Evolutionary conservation across 1,139 yeast genomes (phyloP).

Genomic region (Debaryomyces robertsiae): DNA sequence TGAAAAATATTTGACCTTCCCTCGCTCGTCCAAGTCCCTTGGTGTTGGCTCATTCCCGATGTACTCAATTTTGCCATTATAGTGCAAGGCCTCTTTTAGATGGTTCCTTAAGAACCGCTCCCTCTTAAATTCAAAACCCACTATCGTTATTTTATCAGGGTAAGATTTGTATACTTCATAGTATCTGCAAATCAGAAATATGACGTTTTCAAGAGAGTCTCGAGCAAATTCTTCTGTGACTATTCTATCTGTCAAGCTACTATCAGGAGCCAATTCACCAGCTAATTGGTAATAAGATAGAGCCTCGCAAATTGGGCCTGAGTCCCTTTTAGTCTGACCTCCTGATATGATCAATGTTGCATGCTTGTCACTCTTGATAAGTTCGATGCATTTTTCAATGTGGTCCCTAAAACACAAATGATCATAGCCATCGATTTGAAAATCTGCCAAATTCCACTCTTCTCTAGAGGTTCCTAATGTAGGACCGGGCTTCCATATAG

Average conservation of each 20-base stretch:
- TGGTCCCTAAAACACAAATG: slow-evolving; percentile 71
- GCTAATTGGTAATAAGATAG: slow-evolving; percentile 54
- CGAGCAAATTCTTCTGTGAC: slow-evolving; percentile 70
- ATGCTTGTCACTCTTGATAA: slow-evolving; percentile 30
- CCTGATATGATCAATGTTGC: slow-evolving; percentile 62
- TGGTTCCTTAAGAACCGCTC: slow-evolving; percentile 60
- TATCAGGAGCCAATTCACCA: slow-evolving; percentile 14
- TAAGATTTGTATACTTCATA: slow-evolving; percentile 47
- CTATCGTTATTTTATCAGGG: slow-evolving; percentile 57
- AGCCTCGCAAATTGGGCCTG: slow-evolving; percentile 63
- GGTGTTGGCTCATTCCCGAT: slow-evolving; percentile 68
- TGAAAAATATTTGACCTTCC: slow-evolving; percentile 34
- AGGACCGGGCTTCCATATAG: slow-evolving; percentile 55
- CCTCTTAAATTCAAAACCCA: slow-evolving; percentile 76
- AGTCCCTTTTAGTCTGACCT: slow-evolving; percentile 64
- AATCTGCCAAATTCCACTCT: slow-evolving; percentile 68
- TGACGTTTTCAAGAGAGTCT: slow-evolving; percentile 78
- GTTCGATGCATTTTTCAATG: slow-evolving; percentile 40
- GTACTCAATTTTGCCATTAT: slow-evolving; percentile 45
- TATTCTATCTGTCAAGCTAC: slow-evolving; percentile 27
- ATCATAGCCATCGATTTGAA: slow-evolving; percentile 70
- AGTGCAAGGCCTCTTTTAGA: slow-evolving; percentile 47
- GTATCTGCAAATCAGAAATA: slow-evolving; percentile 63
- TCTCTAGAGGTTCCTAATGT: slow-evolving; percentile 38
- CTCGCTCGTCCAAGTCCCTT: slow-evolving; percentile 22